Evolutionary conservation across 768 basidiomycete genomes (phyloP), one percentile per base, ranked within the genome.

Genomic region (Lactarius deliciosus): DNA sequence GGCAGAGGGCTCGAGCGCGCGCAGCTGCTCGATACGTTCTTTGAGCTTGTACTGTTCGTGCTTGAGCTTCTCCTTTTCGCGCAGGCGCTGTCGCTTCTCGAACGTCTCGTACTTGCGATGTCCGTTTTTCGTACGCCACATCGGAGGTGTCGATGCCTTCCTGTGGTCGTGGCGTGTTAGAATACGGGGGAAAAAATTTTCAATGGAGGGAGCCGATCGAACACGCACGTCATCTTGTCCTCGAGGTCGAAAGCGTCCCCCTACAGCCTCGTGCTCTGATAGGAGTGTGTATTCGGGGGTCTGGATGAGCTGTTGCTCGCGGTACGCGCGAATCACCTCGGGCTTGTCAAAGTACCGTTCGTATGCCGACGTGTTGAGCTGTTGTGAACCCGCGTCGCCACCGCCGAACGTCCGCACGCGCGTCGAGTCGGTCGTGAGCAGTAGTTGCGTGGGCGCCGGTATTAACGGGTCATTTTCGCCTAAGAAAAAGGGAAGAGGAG

Each of bases 41-140:
- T 90, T 90, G 73, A 96, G 85, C 74, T 94, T 93, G 79, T 94
- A 94, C 71, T 94, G 92, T 73, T 95, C 93, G 70, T 94, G 89
- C 76, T 91, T 89, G 63, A 96, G 83, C 74, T 94, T 94, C 77
- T 96, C 94, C 77, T 93, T 93, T 77, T 96, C 94, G 63, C 93
- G 86, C 40, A 91, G 79, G 5, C 93, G 88, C 73, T 89, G 86
- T 9, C 92, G 85, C 74, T 92, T 92, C 77, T 96, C 94, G 66
- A 91, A 89, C 16, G 83, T 83, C 75, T 95, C 93, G 76, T 91
- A 94, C 74, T 91, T 93, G 60, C 87, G 83, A 76, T 96, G 94
- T n/a, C 54, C 92, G 85, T 69, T 86, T 87, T 75, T 90, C 85
- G 73, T 94, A 96, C 8, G 84, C 83, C 28, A 84, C 84, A 77